Conservation (phyloP, 768 basidiomycete species). For the Favolaschia claudopus region DNA sequence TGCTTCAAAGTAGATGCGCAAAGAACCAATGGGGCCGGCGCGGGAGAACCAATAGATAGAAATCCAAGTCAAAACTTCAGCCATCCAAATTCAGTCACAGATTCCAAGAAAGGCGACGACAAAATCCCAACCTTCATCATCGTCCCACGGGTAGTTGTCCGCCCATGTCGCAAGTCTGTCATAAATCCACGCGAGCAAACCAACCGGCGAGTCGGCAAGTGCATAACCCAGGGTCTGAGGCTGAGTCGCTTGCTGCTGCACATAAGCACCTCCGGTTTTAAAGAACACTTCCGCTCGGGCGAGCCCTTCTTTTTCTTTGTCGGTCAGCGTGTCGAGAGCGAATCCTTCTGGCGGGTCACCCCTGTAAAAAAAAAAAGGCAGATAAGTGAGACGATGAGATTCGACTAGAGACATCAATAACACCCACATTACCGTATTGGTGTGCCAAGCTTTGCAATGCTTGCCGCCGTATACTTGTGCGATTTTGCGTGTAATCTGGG, state of each 20-base stretch:
- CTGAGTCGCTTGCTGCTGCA: neutral
- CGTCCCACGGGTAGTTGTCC: constrained; percentile 6
- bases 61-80: constrained; percentile 5
- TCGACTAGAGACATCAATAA: too few relatives aligned
- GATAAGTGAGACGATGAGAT: too few relatives aligned
- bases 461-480: constrained; percentile 41
- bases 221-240: constrained; percentile 7
- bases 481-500: constrained; percentile 38
- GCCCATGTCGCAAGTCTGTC: constrained; percentile 5
- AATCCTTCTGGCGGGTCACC: too few relatives aligned
- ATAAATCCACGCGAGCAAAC: constrained; percentile 11
- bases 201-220: constrained; percentile 2
- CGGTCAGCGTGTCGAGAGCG: neutral
- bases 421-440: constrained; percentile 52
- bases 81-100: neutral
- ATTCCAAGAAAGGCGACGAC: neutral
- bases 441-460: constrained; percentile 60
- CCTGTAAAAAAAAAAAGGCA: too few relatives aligned
- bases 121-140: constrained; percentile 9
- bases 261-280: neutral
- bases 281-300: neutral
- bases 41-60: constrained; percentile 15
- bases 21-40: neutral
- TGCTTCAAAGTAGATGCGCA: constrained; percentile 8
- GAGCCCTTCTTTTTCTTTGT: neutral